Evolutionary conservation across 495 filamentous ascomycete species (phyloP).

Genomic region (Aspergillus mulundensis): DNA sequence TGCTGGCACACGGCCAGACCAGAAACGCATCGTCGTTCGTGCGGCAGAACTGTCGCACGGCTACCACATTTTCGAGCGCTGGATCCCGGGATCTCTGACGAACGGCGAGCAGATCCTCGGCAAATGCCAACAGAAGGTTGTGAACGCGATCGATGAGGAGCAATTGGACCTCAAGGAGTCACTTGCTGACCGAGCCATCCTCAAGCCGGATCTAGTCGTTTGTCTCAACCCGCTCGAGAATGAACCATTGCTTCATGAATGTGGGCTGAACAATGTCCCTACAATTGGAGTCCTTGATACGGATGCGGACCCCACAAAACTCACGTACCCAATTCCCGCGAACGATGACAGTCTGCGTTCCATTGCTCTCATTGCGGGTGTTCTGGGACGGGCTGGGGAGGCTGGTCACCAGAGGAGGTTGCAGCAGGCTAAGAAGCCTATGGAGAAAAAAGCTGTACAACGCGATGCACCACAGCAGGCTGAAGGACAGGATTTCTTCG

Average conservation of each 20-base stretch:
- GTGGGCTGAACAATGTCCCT: slow-evolving; percentile 78
- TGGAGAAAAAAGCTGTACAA: slow-evolving; percentile 54
- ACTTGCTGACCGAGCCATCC: slow-evolving; percentile 53
- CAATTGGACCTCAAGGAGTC: slow-evolving; percentile 61
- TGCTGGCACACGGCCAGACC: slow-evolving; percentile 78
- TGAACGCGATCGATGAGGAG: slow-evolving; percentile 66
- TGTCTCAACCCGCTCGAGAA: slow-evolving; percentile 93
- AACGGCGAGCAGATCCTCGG: slow-evolving; percentile 86
- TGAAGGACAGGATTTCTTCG: no score
- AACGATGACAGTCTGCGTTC: slow-evolving; percentile 94
- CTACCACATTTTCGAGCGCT: slow-evolving; percentile 90
- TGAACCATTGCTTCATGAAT: slow-evolving; percentile 83
- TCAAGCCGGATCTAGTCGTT: slow-evolving; percentile 88
- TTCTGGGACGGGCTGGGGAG: slow-evolving; percentile 80
- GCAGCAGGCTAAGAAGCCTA: slow-evolving; percentile 55
- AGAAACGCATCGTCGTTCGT: slow-evolving; percentile 70
- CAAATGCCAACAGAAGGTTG: slow-evolving; percentile 58
- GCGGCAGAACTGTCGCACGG: slow-evolving; percentile 73
- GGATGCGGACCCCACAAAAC: slow-evolving; percentile 84
- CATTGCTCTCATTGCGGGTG: slow-evolving; percentile 74
- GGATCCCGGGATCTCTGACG: slow-evolving; percentile 89
- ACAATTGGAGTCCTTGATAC: slow-evolving; percentile 96
- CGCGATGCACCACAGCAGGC: background rate
- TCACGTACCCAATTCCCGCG: slow-evolving; percentile 94
- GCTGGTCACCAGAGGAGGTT: slow-evolving; percentile 65